Evolutionary conservation across 1,284 basidiomycete genomes (phyloP).

Genomic region (Heterobasidion occidentale): DNA sequence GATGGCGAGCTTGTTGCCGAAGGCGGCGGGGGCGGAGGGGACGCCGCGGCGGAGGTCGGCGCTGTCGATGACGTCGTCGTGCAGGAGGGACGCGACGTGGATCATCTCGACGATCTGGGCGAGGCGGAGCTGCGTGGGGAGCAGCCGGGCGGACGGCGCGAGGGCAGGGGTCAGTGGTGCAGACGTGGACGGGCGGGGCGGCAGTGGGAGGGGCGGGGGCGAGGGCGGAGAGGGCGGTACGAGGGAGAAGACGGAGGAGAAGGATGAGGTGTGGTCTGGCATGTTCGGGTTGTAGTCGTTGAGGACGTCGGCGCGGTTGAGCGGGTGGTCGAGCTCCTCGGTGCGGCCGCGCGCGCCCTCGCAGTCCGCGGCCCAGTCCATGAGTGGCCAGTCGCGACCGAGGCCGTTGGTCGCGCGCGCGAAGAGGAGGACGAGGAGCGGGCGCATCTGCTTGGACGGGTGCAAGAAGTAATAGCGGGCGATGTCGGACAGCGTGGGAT

Average conservation of each 20-base stretch:
- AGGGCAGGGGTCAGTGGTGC: constrained; percentile 20
- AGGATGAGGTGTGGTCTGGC: constrained; percentile 58
- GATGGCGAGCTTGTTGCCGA: constrained; percentile 94
- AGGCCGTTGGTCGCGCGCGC: constrained; percentile 86
- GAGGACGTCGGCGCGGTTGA: constrained; percentile 68
- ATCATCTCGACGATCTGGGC: constrained; percentile 99
- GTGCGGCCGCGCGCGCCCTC: constrained; percentile 30
- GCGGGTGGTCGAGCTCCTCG: constrained; percentile 60
- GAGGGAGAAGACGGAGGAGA: constrained; percentile 38
- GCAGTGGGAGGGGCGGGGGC: constrained; percentile 31
- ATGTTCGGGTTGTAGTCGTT: constrained; percentile 83
- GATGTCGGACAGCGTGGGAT: constrained; percentile 82
- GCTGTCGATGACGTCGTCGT: constrained; percentile 92
- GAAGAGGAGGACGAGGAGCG: constrained; percentile 87
- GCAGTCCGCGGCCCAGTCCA: constrained; percentile 37
- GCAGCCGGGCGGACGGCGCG: constrained; percentile 28
- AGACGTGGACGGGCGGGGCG: constrained; percentile 1
- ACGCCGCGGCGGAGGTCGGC: constrained; percentile 77
- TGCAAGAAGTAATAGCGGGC: constrained; percentile 92
- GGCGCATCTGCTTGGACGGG: constrained; percentile 86
- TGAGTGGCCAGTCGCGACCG: constrained; percentile 43
- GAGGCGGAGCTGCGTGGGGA: constrained; percentile 87
- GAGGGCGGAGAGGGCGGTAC: constrained; percentile 27
- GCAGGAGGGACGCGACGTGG: constrained; percentile 91
- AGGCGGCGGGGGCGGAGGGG: constrained; percentile 80